A percentile compares a stretch with the other conserved stretches of the same genome.
These are phyloP conservation scores for Cyclotella atomus DNA, from an alignment of 108 stramenopile species.

Conservation along the genomic window DNA sequence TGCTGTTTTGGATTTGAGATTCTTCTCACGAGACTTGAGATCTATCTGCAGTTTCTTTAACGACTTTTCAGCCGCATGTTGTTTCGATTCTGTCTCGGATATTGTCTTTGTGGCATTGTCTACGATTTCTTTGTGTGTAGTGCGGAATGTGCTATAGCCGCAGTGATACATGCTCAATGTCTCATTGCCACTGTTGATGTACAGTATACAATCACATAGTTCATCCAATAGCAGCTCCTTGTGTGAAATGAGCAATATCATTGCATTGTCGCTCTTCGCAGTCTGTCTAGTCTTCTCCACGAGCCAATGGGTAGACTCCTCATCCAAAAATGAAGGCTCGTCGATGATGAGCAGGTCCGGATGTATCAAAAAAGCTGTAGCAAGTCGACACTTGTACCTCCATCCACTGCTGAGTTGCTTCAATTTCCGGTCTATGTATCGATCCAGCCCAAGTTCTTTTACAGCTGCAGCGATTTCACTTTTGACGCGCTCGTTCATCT, in stretches of 20 bases:
- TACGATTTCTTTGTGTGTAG: slow-evolving; percentile 15
- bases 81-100: slow-evolving; percentile 8
- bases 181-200: slow-evolving; percentile 59
- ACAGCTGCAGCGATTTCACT: slow-evolving; percentile 36
- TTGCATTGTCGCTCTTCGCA: slow-evolving; percentile 33
- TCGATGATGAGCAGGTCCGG: slow-evolving; percentile 65
- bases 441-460: slow-evolving; percentile 41
- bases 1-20: slow-evolving; percentile 30
- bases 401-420: slow-evolving; percentile 58
- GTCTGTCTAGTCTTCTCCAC: slow-evolving; percentile 17
- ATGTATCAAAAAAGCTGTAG: slow-evolving; percentile 51
- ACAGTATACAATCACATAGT: slow-evolving; percentile 56
- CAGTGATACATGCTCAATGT: slow-evolving; percentile 53
- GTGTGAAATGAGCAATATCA: slow-evolving; percentile 67
- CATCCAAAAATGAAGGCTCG: slow-evolving; percentile 75
- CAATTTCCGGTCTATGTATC: slow-evolving; percentile 31
- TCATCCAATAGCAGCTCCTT: slow-evolving; percentile 58
- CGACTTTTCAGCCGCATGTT: slow-evolving; percentile 44
- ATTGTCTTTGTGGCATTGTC: slow-evolving; percentile 22
- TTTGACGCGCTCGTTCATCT: background rate
- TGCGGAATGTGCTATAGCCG: slow-evolving; percentile 49
- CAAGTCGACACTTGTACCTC: slow-evolving; percentile 66
- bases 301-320: slow-evolving; percentile 51
- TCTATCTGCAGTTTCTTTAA: slow-evolving; percentile 44
- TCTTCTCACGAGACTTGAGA: slow-evolving; percentile 44